Percentiles rank a stretch among this genome's conserved stretches.
phyloP scores from a whole-genome alignment of 805 yeast species.

The Metschnikowia hibisci region DNA sequence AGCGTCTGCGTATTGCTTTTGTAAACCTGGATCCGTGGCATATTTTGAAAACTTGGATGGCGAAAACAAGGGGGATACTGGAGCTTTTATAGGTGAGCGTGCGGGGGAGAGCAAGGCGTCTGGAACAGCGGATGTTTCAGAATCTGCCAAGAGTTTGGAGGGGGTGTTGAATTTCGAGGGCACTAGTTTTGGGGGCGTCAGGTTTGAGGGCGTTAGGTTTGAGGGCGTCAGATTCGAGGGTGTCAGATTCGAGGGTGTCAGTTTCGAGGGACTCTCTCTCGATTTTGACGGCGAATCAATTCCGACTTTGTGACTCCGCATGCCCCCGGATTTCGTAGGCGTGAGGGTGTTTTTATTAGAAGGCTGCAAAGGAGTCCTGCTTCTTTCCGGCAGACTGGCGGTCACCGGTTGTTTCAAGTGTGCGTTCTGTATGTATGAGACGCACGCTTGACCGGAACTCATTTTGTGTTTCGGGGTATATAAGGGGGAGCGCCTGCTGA shows the following conservation, averaged over 20 bases:
- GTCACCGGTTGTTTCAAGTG: slow-evolving; percentile 2
- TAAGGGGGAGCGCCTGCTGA: neutral
- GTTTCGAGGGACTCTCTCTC: neutral
- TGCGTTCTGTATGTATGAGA: slow-evolving; percentile 1
- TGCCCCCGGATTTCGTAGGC: slow-evolving; percentile 1
- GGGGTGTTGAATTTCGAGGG: neutral
- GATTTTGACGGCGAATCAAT: neutral
- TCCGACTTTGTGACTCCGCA: neutral
- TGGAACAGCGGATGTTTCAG: neutral
- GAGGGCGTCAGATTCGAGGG: neutral
- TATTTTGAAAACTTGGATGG: neutral
- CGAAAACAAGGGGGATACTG: neutral
- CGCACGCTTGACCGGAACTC: slow-evolving; percentile 4
- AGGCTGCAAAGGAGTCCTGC: slow-evolving; percentile 2
- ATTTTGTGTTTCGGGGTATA: slow-evolving; percentile 1
- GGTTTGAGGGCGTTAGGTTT: no score
- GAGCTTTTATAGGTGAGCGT: slow-evolving; percentile 2
- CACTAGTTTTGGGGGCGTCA: neutral
- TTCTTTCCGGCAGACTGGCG: neutral
- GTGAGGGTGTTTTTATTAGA: neutral
- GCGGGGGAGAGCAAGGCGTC: neutral
- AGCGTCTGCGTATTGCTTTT: slow-evolving; percentile 30
- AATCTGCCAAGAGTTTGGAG: neutral
- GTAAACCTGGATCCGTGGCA: slow-evolving; percentile 11
- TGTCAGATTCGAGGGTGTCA: neutral